Base-by-base conservation (phyloP, 371 early-diverging fungal genomes). In the Batkoa obscura region DNA sequence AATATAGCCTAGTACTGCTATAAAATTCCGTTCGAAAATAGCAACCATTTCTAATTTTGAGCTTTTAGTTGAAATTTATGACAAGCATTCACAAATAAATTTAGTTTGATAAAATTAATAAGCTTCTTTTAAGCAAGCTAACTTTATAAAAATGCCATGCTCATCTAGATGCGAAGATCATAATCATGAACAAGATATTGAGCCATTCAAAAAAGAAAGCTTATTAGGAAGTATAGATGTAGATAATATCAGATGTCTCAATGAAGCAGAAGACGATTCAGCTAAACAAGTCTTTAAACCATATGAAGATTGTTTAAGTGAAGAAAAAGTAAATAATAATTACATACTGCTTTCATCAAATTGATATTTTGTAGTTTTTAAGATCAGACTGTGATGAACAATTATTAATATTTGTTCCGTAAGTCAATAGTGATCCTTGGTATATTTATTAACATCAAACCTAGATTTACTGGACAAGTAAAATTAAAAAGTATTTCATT, bases 371-470 rank as follows among this genome's bases (percentile, higher is more conserved):
- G 17, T 62, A 83, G 82, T 76, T 66, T 63, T 65, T 90, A 9
- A 81, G 84, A 62, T 85, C 86, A 55, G 93, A 92, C 66, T 76
- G 81, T 1, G 96, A 95, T 67, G 87, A 85, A 47, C 88, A 92
- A 64, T 69, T 95, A 34, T 82, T 95, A 50, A 59, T 95, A 2
- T 74, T 72, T 66, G 81, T 95, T 41, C 94, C 94, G 79, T 88
- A 75, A 63, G 80, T 66, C 50, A 31, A 47, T 33, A 34, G 10
- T 56, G 3, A 17, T 2, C 31, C 6, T 5, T 23, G 1, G 53
- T 34, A 37, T 17, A 54, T 9, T 36, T 43, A n/a, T 45, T 23
- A 12, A 33, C 53, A 0, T 43, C 34, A 43, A n/a, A 50, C 10
- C 9, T 65, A 83, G 84, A 33, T 90, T 92, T 64, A 90, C 86